Evolutionary conservation across 352 stramenopile species (phyloP).

Genomic region (Phytophthora cryptogea): DNA sequence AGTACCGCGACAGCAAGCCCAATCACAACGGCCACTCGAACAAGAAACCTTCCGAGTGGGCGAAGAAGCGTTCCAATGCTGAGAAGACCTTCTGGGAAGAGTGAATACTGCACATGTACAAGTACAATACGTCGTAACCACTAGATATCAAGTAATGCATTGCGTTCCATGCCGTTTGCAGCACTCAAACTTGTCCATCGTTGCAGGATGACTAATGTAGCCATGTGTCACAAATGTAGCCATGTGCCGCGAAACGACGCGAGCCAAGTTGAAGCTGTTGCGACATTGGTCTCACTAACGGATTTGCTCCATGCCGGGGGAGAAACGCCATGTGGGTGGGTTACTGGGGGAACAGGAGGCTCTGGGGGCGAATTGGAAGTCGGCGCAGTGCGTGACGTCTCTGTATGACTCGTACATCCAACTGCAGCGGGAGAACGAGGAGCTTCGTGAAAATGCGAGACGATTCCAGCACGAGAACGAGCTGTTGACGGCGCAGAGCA

Average conservation of each 20-base stretch:
- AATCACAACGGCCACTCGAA: constrained; percentile 53
- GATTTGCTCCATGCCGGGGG: constrained; percentile 21
- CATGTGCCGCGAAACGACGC: neutral
- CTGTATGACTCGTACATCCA: constrained; percentile 78
- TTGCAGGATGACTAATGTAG: neutral
- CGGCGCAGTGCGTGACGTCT: constrained; percentile 72
- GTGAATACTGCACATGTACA: constrained; percentile 6
- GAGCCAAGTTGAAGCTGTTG: constrained; percentile 17
- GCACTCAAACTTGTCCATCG: neutral
- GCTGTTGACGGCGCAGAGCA: constrained; percentile 3
- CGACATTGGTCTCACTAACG: constrained; percentile 13
- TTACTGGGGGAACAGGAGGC: constrained; percentile 17
- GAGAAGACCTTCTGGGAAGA: constrained; percentile 46
- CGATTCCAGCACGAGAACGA: constrained; percentile 22
- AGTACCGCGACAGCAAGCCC: constrained; percentile 43
- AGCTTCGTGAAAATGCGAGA: constrained; percentile 29
- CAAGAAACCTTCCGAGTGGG: constrained; percentile 49
- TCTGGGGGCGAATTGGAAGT: constrained; percentile 65
- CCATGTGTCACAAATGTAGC: constrained; percentile 1
- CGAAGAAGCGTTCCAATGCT: constrained; percentile 36
- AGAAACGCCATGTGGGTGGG: constrained; percentile 19
- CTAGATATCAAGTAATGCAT: neutral
- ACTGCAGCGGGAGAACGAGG: constrained; percentile 51
- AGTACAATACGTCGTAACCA: constrained; percentile 1
- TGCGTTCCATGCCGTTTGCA: neutral